phyloP scores from a whole-genome alignment of 305 asterid genomes.

The Rubia tinctorum region DNA sequence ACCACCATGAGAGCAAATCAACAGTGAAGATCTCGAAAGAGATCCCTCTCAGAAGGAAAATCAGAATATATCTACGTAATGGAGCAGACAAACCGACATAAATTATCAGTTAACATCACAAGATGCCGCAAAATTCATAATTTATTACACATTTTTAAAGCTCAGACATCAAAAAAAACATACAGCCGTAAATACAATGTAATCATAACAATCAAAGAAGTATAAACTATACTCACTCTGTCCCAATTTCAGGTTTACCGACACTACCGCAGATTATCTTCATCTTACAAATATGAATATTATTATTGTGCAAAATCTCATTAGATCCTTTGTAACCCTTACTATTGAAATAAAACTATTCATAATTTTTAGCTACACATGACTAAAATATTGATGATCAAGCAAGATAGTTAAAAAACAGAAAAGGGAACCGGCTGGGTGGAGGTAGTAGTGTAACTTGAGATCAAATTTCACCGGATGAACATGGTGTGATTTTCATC shows the following conservation, averaged over 20 bases:
- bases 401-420: background rate
- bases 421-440: background rate
- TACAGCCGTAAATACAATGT: background rate
- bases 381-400: background rate
- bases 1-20: constrained; percentile 8
- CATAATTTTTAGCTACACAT: too few relatives aligned
- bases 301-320: too few relatives aligned
- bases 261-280: background rate
- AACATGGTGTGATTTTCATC: background rate
- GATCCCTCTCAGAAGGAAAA: background rate
- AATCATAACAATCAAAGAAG: background rate
- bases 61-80: background rate
- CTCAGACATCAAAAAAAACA: background rate
- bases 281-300: background rate
- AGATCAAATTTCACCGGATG: background rate
- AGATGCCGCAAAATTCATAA: background rate
- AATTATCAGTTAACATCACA: too few relatives aligned
- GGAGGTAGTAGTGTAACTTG: background rate
- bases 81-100: background rate
- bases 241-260: background rate
- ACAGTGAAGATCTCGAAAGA: background rate
- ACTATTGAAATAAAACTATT: too few relatives aligned
- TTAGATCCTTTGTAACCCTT: too few relatives aligned
- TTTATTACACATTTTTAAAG: background rate
- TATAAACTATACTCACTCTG: too few relatives aligned